Conservation (phyloP, 2,329 filamentous ascomycete species). For the Teratosphaeria zuluensis region DNA sequence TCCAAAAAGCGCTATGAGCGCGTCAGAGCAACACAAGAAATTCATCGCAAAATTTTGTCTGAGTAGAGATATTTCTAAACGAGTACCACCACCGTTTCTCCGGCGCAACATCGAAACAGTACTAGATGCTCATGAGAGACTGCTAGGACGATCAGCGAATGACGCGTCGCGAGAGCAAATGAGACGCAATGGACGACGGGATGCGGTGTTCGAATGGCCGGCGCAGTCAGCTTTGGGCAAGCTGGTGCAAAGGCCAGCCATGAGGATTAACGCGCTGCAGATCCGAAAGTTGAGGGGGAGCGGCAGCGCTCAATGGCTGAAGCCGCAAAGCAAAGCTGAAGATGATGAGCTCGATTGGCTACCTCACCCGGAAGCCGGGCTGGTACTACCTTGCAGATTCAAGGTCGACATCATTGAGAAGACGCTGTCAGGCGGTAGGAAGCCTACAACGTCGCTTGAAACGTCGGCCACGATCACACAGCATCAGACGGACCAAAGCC, state of each 20-base stretch:
- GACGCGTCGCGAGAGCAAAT: slow-evolving; percentile 5
- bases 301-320: neutral
- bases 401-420: slow-evolving; percentile 9
- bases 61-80: slow-evolving; percentile 6
- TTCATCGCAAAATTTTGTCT: slow-evolving; percentile 9
- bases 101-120: slow-evolving; percentile 22
- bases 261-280: slow-evolving; percentile 12
- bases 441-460: slow-evolving; percentile 3
- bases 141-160: neutral
- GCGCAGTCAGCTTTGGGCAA: slow-evolving; percentile 19
- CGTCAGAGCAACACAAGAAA: slow-evolving; percentile 4
- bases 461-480: slow-evolving; percentile 9
- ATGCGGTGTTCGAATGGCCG: slow-evolving; percentile 19
- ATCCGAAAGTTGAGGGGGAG: slow-evolving; percentile 2
- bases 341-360: slow-evolving; percentile 11
- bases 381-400: slow-evolving; percentile 13
- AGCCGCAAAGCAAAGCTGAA: neutral
- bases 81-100: slow-evolving; percentile 15
- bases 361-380: slow-evolving; percentile 10
- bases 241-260: slow-evolving; percentile 12
- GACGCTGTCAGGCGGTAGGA: neutral
- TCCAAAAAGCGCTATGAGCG: slow-evolving; percentile 8
- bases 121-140: slow-evolving; percentile 19
- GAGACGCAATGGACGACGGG: slow-evolving; percentile 4
- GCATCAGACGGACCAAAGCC: neutral